phyloP scores from a whole-genome alignment of 306 rosid species.

The Quercus berberidifolia region DNA sequence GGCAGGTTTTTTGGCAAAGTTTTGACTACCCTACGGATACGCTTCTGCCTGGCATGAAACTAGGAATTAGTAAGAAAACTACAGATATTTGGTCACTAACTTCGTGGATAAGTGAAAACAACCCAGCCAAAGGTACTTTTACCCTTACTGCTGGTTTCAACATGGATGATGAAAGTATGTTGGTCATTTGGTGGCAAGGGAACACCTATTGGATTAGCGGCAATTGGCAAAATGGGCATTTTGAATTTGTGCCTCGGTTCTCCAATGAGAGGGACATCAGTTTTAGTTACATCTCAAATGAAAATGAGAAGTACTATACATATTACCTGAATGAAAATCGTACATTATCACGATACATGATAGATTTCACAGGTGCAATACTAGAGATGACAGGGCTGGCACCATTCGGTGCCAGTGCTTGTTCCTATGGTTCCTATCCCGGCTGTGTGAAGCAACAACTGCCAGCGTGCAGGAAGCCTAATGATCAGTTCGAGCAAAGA shows the following conservation, averaged over 20 bases:
- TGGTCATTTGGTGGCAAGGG: background rate
- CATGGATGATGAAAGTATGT: background rate
- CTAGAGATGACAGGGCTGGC: background rate
- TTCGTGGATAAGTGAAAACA: background rate
- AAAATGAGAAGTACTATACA: background rate
- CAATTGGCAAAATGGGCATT: background rate
- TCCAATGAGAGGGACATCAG: background rate
- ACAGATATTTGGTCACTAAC: background rate
- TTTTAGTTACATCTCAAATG: background rate
- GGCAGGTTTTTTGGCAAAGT: background rate
- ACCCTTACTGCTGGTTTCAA: background rate
- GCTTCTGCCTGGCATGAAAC: conserved; percentile 6
- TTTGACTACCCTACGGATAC: background rate
- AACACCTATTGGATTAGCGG: background rate
- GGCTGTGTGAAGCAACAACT: background rate
- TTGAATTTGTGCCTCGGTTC: background rate
- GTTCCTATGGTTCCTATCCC: background rate
- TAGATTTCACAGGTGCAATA: background rate
- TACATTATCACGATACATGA: background rate
- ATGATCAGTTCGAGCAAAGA: background rate
- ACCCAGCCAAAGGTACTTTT: background rate
- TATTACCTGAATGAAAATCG: background rate
- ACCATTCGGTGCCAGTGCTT: background rate
- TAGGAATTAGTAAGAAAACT: background rate
- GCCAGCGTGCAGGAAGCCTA: background rate